Base-by-base conservation (phyloP, 1,284 basidiomycete genomes). In the Puccinia triticina region DNA sequence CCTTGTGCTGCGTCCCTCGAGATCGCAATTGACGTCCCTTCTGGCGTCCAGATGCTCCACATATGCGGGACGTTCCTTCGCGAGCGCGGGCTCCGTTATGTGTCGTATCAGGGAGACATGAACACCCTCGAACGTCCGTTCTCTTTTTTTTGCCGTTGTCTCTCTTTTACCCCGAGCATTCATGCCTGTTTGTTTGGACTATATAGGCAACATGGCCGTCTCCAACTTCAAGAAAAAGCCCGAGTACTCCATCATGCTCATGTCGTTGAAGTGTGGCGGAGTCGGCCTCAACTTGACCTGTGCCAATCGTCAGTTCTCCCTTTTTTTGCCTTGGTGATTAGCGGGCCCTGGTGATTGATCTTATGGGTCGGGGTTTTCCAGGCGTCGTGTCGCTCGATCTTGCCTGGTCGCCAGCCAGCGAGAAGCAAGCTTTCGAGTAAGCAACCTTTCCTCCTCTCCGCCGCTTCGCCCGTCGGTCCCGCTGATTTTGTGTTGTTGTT, bases 331-430 rank as follows among this genome's bases (percentile, higher is more conserved):
- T 18, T 37, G 26, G n/a, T n/a, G 8, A 55, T 16, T 73, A 53
- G n/a, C 14, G 10, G 18, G n/a, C 29, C 46, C 3, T 5, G 14
- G 26, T 26, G 11, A 21, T 55, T 43, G 18, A 48, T 21, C 5
- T 71, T 48, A 21, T 61, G 14, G 7, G 11, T 61, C 59, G n/a
- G 3, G n/a, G n/a, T n/a, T 37, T 21, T 14, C 11, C n/a, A 64
- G 37, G 67, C 73, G 90, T 91, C 64, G 91, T 92, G 67, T 90
- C 89, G 21, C 89, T 93, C 88, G 92, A 92, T 85, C 87, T 92
- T 37, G 86, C 86, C 21, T 88, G 91, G 91, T 91, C 91, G 84
- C 91, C 89, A 82, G 92, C 92, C 0, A 88, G 90, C 0, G 92
- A 92, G 84, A 67, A 46, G 21, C 76, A 77, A 67, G 76, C 76